Percentiles rank a stretch among this genome's conserved stretches.
phyloP scores from a whole-genome alignment of 345 rosid genomes.

The Lagerstroemia speciosa region DNA sequence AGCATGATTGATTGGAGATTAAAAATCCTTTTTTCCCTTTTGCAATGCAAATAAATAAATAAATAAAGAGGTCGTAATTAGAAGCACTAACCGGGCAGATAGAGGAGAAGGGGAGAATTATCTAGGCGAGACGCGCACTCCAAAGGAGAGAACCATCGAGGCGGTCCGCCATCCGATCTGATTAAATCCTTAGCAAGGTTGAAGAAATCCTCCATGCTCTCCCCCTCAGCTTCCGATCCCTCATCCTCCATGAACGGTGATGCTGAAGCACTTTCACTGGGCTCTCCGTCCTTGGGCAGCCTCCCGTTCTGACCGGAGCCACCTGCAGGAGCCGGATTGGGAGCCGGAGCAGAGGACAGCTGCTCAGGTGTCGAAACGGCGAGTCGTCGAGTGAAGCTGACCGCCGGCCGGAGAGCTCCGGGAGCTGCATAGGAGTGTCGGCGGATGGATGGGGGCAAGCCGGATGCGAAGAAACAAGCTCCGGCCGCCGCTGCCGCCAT shows the following conservation, averaged over 20 bases:
- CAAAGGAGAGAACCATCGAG: slow-evolving; percentile 71
- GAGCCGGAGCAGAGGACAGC: slow-evolving; percentile 1
- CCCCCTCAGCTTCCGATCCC: slow-evolving; percentile 5
- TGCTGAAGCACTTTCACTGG: background rate
- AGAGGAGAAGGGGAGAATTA: slow-evolving; percentile 62
- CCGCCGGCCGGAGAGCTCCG: background rate
- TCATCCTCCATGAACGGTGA: slow-evolving; percentile 14
- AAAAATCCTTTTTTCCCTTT: background rate
- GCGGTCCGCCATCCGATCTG: slow-evolving; percentile 45
- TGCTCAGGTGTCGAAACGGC: slow-evolving; percentile 16
- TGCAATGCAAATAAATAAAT: background rate
- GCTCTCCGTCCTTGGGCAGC: background rate
- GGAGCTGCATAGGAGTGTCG: slow-evolving; percentile 4
- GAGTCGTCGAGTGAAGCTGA: slow-evolving; percentile 9
- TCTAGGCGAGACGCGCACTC: slow-evolving; percentile 36
- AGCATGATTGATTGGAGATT: no score
- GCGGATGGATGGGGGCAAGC: slow-evolving; percentile 9
- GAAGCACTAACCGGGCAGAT: slow-evolving; percentile 44
- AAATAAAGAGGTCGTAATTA: no score
- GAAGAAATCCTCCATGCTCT: slow-evolving; percentile 38
- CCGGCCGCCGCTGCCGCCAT: slow-evolving; percentile 19
- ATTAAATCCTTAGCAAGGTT: slow-evolving; percentile 34
- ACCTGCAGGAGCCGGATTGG: slow-evolving; percentile 1
- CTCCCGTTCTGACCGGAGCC: slow-evolving; percentile 5
- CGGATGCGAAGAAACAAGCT: slow-evolving; percentile 6